These are phyloP conservation scores for Globisporangium splendens DNA, from an alignment of 352 stramenopile genomes.

Conservation along the genomic window DNA sequence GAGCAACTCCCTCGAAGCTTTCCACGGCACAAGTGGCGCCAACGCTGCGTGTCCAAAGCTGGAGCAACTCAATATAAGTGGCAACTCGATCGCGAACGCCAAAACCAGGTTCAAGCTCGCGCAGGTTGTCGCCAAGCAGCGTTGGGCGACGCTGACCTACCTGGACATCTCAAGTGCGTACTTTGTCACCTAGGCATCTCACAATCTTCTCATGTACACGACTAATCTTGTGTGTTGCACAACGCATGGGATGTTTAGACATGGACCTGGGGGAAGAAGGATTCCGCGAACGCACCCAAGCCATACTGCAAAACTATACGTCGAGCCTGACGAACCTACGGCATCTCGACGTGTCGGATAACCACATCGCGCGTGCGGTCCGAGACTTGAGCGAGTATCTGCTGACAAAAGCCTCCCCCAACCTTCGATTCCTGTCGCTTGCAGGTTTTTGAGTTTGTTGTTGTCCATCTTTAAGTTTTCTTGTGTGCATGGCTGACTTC, in stretches of 20 bases:
- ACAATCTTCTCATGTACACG: neutral
- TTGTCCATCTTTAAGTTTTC: neutral
- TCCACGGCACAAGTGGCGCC: conserved; percentile 1
- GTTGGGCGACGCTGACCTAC: conserved; percentile 16
- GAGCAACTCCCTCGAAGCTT: conserved; percentile 17
- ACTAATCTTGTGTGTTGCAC: neutral
- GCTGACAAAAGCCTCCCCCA: conserved; percentile 8
- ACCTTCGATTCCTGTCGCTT: conserved; percentile 24
- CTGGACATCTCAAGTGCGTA: conserved; percentile 31
- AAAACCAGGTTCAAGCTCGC: conserved; percentile 18
- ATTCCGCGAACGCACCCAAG: conserved; percentile 12
- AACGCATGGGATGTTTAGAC: conserved; percentile 12
- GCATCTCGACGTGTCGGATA: conserved; percentile 33
- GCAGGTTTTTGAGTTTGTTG: conserved; percentile 17
- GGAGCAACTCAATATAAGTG: conserved; percentile 19
- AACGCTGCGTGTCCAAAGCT: conserved; percentile 17
- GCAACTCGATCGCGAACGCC: conserved; percentile 21
- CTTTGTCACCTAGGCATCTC: neutral
- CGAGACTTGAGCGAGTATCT: conserved; percentile 22
- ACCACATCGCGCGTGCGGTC: conserved; percentile 23
- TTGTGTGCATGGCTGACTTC: conserved; percentile 1
- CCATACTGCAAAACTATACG: too few relatives aligned
- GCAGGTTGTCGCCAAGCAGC: conserved; percentile 9
- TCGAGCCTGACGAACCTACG: conserved; percentile 3
- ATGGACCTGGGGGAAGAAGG: conserved; percentile 28